These are phyloP conservation scores for Dillenia suffruticosa DNA, from an alignment of 164 flowering plant species.

Conservation along the genomic window DNA sequence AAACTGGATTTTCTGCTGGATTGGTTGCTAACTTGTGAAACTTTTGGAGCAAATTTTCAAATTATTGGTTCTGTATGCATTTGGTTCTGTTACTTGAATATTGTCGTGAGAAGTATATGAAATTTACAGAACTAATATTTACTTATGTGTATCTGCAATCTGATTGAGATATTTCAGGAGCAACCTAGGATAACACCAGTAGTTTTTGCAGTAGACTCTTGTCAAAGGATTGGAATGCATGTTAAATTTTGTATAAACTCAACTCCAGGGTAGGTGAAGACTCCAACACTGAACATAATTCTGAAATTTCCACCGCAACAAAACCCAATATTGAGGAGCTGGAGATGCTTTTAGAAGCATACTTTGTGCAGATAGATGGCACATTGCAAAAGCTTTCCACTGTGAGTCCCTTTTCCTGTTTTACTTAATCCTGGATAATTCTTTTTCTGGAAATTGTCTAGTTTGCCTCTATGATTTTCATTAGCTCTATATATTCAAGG, in stretches of 20 bases:
- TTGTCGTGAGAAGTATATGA: too few species aligned
- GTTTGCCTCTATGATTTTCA: neutral
- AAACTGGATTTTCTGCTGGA: too few species aligned
- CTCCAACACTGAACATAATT: neutral
- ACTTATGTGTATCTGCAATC: too few species aligned
- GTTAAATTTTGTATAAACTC: neutral
- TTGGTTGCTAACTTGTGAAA: too few species aligned
- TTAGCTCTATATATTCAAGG: neutral
- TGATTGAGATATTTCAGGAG: too few species aligned
- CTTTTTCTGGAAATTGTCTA: neutral
- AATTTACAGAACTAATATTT: too few species aligned
- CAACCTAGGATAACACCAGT: too few species aligned
- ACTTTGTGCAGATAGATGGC: conserved; percentile 8
- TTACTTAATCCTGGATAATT: neutral
- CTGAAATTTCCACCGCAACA: neutral
- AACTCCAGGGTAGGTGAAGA: conserved; percentile 2
- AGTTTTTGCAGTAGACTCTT: too few species aligned
- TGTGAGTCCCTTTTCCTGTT: neutral
- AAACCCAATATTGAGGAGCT: conserved; percentile 7
- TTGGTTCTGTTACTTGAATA: too few species aligned
- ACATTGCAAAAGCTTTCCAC: conserved; percentile 5
- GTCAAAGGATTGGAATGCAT: neutral
- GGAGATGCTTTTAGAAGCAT: conserved; percentile 11
- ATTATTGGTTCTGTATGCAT: neutral
- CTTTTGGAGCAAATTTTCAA: neutral